Percentiles rank a stretch among this genome's conserved stretches.
Evolutionary conservation across 495 filamentous ascomycete species (phyloP).

Genomic region (Aspergillus affinis): DNA sequence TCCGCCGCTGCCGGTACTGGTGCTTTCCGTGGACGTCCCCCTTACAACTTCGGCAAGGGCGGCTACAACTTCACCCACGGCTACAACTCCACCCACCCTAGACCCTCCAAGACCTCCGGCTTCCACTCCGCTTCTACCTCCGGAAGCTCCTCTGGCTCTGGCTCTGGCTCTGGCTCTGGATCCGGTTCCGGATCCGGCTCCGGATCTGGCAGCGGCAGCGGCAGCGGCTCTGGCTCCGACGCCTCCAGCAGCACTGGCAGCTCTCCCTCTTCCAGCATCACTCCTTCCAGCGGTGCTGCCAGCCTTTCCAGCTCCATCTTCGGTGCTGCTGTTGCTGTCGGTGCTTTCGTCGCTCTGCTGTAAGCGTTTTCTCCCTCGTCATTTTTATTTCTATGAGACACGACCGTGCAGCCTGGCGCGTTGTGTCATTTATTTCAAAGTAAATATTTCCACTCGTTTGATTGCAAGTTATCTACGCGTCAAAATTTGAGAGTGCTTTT

Average conservation of each 20-base stretch:
- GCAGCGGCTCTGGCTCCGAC: constrained; percentile 13
- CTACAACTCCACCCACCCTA: constrained; percentile 13
- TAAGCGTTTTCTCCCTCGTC: constrained; percentile 17
- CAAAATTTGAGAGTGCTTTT: not conserved
- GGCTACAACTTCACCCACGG: constrained; percentile 1
- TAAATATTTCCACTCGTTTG: not conserved
- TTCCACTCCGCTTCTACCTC: constrained; percentile 12
- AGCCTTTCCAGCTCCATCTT: constrained; percentile 34
- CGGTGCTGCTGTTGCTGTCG: constrained; percentile 30
- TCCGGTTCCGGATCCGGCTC: constrained; percentile 19
- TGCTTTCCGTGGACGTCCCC: not conserved
- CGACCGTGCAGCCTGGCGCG: not conserved
- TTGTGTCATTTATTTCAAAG: not conserved
- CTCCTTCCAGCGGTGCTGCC: constrained; percentile 27
- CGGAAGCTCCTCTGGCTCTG: constrained; percentile 11
- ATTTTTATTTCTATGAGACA: constrained; percentile 6
- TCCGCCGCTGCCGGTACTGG: constrained; percentile 6
- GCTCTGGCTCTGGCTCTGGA: constrained; percentile 14
- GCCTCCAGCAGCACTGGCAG: constrained; percentile 16
- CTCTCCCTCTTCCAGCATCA: constrained; percentile 18
- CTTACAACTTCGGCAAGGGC: constrained; percentile 1
- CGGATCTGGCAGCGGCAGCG: constrained; percentile 6
- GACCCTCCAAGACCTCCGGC: constrained; percentile 13
- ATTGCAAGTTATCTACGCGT: not conserved
- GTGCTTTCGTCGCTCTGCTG: constrained; percentile 34